phyloP scores from a whole-genome alignment of 495 filamentous ascomycete species.

The Hypoxylon trugodes region DNA sequence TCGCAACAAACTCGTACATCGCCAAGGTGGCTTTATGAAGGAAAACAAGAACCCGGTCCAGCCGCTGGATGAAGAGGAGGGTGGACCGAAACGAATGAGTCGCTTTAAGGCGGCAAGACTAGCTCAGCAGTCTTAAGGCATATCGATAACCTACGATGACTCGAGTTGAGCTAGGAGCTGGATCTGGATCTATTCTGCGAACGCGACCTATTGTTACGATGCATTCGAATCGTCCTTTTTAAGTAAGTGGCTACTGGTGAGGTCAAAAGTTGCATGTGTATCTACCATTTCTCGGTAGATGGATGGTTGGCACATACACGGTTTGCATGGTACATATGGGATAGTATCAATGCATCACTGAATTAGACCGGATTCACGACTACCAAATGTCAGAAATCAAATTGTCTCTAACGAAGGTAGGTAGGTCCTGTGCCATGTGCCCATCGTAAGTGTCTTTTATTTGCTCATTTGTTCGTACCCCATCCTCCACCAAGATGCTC shows the following conservation, averaged over 20 bases:
- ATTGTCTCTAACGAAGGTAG: constrained; percentile 7
- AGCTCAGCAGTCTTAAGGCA: constrained; percentile 51
- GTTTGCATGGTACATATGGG: constrained; percentile 8
- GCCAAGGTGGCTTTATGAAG: constrained; percentile 77
- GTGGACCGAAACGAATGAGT: constrained; percentile 76
- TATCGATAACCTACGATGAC: neutral
- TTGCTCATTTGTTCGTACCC: constrained; percentile 3
- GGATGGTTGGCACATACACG: neutral
- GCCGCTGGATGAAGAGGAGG: constrained; percentile 73
- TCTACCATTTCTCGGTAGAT: neutral
- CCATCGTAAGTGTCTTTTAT: constrained; percentile 20
- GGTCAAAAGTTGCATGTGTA: neutral
- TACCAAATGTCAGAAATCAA: neutral
- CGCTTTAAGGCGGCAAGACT: constrained; percentile 88
- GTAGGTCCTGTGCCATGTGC: constrained; percentile 13
- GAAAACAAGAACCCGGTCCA: constrained; percentile 68
- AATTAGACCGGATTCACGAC: neutral
- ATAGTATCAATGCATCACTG: constrained; percentile 31
- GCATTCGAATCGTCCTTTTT: neutral
- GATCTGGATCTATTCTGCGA: neutral
- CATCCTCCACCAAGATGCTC: neutral
- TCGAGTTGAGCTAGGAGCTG: constrained; percentile 15
- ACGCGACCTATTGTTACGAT: neutral
- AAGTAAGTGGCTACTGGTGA: neutral
- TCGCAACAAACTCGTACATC: constrained; percentile 80